phyloP scores from a whole-genome alignment of 768 basidiomycete species.

The Phanerochaete sordida region DNA sequence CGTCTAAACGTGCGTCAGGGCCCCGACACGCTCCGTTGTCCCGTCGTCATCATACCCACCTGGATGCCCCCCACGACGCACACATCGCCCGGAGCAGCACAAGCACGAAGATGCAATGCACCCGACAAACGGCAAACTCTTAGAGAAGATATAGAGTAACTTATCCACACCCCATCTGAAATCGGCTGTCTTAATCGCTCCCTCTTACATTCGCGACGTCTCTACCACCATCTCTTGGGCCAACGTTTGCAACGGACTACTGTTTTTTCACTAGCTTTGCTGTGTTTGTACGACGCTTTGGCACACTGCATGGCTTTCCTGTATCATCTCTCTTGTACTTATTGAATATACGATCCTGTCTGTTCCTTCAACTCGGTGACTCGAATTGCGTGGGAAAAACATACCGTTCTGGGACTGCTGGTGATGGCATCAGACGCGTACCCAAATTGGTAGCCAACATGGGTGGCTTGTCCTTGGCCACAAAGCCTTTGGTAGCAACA shows the following conservation, averaged over 20 bases:
- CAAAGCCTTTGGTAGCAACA: neutral
- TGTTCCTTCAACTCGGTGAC: neutral
- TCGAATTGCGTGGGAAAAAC: neutral
- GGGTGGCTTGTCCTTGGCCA: neutral
- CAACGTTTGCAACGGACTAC: neutral
- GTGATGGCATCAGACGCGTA: neutral
- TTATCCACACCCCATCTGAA: neutral
- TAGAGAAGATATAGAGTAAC: neutral
- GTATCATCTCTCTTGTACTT: neutral
- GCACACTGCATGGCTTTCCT: neutral
- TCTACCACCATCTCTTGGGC: neutral
- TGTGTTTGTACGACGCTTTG: neutral
- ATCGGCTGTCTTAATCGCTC: neutral
- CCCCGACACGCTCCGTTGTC: neutral
- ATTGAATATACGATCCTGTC: neutral
- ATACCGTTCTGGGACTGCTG: neutral
- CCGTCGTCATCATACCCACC: neutral
- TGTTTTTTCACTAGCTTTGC: neutral
- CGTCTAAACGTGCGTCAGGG: slow-evolving; percentile 35
- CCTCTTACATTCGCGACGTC: neutral
- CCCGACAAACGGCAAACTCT: neutral
- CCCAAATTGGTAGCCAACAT: neutral
- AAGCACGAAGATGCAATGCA: neutral
- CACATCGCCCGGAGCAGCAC: neutral
- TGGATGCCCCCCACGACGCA: neutral